Percentiles rank a stretch among this genome's conserved stretches.
These are phyloP conservation scores for Heterobasidion occidentale DNA, from an alignment of 1,284 basidiomycete species.

Conservation along the genomic window DNA sequence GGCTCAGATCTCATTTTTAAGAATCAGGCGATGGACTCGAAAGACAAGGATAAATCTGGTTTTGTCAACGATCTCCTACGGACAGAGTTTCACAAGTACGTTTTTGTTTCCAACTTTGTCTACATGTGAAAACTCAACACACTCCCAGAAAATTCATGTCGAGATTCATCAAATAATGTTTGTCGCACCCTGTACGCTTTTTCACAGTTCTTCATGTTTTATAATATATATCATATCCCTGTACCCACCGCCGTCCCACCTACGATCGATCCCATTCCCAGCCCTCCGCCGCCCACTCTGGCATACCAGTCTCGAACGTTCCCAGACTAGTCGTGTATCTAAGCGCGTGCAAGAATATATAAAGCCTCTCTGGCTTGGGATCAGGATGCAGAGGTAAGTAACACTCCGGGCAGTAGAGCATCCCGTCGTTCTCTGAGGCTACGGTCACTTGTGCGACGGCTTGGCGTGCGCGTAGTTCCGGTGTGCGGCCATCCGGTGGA, in stretches of 20 bases:
- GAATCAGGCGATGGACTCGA: slow-evolving; percentile 72
- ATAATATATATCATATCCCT: not conserved
- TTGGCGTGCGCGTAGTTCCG: slow-evolving; percentile 9
- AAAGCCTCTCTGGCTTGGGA: slow-evolving; percentile 82
- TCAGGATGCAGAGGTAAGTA: slow-evolving; percentile 88
- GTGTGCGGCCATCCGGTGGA: slow-evolving; percentile 9
- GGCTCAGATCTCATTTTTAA: slow-evolving; percentile 87
- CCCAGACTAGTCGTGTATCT: slow-evolving; percentile 75
- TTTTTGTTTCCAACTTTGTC: slow-evolving; percentile 12
- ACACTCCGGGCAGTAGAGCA: slow-evolving; percentile 76
- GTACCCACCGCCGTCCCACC: not conserved
- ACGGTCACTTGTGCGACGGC: slow-evolving; percentile 10
- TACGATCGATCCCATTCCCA: slow-evolving; percentile 45
- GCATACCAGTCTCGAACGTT: slow-evolving; percentile 67
- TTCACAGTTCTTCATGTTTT: not conserved
- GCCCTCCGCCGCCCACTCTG: slow-evolving; percentile 61
- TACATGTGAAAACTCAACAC: slow-evolving; percentile 5
- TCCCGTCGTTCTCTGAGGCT: slow-evolving; percentile 14
- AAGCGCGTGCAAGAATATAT: slow-evolving; percentile 90
- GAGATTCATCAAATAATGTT: slow-evolving; percentile 57
- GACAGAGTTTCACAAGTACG: slow-evolving; percentile 87
- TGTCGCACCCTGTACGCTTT: not conserved
- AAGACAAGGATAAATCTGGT: slow-evolving; percentile 65
- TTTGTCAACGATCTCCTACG: slow-evolving; percentile 92
- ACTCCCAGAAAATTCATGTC: slow-evolving; percentile 64